phyloP scores from a whole-genome alignment of 176 grass and related monocot genomes.

The Oryza glaberrima region DNA sequence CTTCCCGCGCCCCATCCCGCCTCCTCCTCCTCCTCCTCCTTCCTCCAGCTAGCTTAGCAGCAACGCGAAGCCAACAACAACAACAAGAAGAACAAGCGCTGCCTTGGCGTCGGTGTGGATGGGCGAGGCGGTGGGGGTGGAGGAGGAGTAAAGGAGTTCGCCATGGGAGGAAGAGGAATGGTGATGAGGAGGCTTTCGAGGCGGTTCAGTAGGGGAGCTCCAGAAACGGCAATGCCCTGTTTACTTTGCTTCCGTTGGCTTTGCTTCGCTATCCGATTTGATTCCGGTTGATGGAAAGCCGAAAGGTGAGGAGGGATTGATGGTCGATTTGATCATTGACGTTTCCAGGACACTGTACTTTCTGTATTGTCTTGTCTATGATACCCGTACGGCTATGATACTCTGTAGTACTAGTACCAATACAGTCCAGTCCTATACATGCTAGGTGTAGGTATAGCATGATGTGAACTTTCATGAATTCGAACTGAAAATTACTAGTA shows the following conservation, averaged over 20 bases:
- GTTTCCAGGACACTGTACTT: neutral
- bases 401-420: neutral
- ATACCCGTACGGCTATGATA: neutral
- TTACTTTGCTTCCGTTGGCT: constrained; percentile 33
- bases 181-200: constrained; percentile 65
- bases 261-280: constrained; percentile 22
- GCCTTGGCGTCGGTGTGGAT: constrained; percentile 23
- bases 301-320: neutral
- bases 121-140: constrained; percentile 27
- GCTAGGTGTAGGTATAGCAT: too few species aligned
- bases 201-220: constrained; percentile 49
- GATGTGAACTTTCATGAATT: too few species aligned
- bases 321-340: constrained; percentile 24
- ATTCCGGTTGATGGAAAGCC: constrained; percentile 9
- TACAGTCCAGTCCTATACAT: neutral
- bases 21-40: neutral
- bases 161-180: constrained; percentile 73
- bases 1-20: constrained; percentile 86
- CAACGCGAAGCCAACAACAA: neutral
- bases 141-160: constrained; percentile 44
- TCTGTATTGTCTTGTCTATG: neutral
- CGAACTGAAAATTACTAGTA: too few species aligned
- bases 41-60: neutral
- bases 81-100: constrained; percentile 9
- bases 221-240: constrained; percentile 66